Evolutionary conservation across 2,329 filamentous ascomycete genomes (phyloP), one percentile per base, ranked within the genome.

Genomic region (Ustulina deusta): DNA sequence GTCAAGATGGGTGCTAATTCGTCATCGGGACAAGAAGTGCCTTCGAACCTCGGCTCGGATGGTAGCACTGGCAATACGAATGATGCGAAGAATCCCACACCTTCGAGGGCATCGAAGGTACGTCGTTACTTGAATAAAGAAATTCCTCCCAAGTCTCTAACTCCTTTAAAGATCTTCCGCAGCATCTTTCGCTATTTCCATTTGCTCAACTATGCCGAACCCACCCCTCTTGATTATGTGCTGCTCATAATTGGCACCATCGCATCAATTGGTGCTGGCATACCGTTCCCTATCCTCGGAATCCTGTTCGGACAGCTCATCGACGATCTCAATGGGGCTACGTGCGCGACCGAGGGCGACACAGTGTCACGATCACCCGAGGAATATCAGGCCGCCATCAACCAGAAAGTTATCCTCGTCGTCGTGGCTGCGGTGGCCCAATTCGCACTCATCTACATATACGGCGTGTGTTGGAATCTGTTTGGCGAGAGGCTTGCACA

Each of bases 301-400:
- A 87, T 91, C 67, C 81, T 91, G 61, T 91, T 91, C 72, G 87
- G 89, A 63, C 81, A 89, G 76, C 84, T 91, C 6, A 82, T 91
- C 69, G 87, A 91, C 74, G 82, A 87, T 67, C 82, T 91, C 74
- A 90, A 89, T 73, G 77, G 80, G 13, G 85, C 85, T 22, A 84
- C 86, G n/a, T 89, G 87, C 75, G 79, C 79, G 6, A 71, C 75
- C 20, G 63, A 52, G 15, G 62, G 36, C 10, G 46, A 6, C 6
- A 44, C 54, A 75, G 55, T 11, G 25, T 58, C 65, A 29, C 36
- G 52, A 27, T 69, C 76, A 13, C 71, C 74, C 5, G 71, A 70
- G n/a, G 69, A 74, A 22, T 79, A 81, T 49, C 78, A 83, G 66
- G 69, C 70, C 15, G 73, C 73, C 17, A 81, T 87, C 68, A 82